Conservation (phyloP, 371 early-diverging fungal species). For the Apophysomyces trapeziformis region DNA sequence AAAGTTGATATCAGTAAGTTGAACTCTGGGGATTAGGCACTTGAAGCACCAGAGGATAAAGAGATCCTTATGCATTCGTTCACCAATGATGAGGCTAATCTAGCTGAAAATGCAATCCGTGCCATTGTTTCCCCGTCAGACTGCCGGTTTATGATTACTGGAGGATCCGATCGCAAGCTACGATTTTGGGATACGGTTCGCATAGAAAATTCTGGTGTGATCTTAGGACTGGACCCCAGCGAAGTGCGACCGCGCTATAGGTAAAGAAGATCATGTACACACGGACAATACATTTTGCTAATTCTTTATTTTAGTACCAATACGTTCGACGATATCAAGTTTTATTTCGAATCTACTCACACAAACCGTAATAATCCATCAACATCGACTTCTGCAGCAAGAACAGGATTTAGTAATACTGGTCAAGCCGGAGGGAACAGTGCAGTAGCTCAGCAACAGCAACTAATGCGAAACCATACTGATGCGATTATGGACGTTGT, state of each 20-base stretch:
- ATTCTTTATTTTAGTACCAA: constrained; percentile 52
- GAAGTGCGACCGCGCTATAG: constrained; percentile 66
- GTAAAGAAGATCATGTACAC: constrained; percentile 27
- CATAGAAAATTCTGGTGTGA: constrained; percentile 72
- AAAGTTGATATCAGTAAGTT: neutral
- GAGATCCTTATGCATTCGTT: constrained; percentile 56
- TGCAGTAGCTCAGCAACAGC: constrained; percentile 56
- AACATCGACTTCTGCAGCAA: constrained; percentile 18
- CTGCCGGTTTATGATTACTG: constrained; percentile 74
- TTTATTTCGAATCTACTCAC: constrained; percentile 58
- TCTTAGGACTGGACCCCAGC: constrained; percentile 69
- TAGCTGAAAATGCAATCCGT: constrained; percentile 58
- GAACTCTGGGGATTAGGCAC: constrained; percentile 23
- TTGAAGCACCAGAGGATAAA: constrained; percentile 58
- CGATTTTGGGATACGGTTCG: constrained; percentile 78
- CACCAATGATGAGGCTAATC: constrained; percentile 54
- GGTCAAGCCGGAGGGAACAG: constrained; percentile 15
- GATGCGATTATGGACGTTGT: constrained; percentile 77
- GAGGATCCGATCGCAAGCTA: constrained; percentile 83
- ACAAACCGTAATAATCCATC: constrained; percentile 27
- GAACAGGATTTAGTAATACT: constrained; percentile 19
- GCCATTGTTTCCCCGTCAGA: constrained; percentile 60
- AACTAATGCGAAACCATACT: constrained; percentile 66
- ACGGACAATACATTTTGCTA: neutral
- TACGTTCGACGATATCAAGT: constrained; percentile 54